Base-by-base conservation (phyloP, 371 early-diverging fungal species). In the Mucor mucedo region DNA sequence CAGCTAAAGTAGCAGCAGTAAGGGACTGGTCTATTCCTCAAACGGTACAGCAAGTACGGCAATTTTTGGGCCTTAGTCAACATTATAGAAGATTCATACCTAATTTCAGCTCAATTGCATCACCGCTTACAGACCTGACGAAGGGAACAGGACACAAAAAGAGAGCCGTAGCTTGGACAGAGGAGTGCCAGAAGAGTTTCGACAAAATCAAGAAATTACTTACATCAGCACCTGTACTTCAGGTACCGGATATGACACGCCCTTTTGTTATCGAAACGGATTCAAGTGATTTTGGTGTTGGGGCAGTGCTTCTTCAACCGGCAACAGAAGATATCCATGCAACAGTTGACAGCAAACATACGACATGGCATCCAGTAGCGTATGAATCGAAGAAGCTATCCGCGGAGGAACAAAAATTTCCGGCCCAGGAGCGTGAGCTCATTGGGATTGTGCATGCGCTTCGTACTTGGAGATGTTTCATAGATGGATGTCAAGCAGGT, bases 111-210 rank as follows among this genome's bases (percentile, higher is more conserved):
- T 13, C 60, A 2, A 62, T 82, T 7, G 79, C 76, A 1, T 28
- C 66, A 0, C 84, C 86, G 3, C 52, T 84, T 1, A 80, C 75
- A 0, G 57, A 70, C 28, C 61, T 85, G 3, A 67, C 81, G 11
- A 14, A 55, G 32, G 75, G 70, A 10, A 58, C 50, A n/a, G 67
- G 69, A 3, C 62, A 58, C 13, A 72, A 72, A 54, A 53, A 64
- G 32, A 14, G 62, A 9, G 35, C 57, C 2, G 65, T 63, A 33
- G 32, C 44, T 0, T 80, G 72, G 74, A 70, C 63, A 3, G 2
- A 48, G 0, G 45, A 55, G 0, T 68, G 70, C 21, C 64, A 75
- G 45, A 7, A 13, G 0, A 68, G 49, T 2, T 63, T 63, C 29
- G 50, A 63, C 4, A 56, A 6, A 7, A 39, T 63, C 10, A 63